phyloP scores from a whole-genome alignment of 192 early-diverging fungal species.

The Rhizophagus clarus region DNA sequence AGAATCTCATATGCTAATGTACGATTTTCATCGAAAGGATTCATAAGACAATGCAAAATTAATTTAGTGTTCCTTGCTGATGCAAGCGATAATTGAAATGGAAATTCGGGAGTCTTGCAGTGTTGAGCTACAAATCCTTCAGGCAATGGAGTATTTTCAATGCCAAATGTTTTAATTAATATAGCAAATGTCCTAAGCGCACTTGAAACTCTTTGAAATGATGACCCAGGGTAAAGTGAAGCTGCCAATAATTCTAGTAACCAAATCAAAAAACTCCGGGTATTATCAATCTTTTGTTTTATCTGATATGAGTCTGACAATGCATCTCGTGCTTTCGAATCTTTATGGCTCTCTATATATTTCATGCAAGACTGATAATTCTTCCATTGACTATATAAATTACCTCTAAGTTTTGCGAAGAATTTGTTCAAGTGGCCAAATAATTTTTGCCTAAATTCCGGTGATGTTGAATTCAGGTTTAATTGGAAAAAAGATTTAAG shows the following conservation, averaged over 20 bases:
- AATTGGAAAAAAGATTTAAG: conserved; percentile 68
- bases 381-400: conserved; percentile 45
- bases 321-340: conserved; percentile 33
- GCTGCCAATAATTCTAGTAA: conserved; percentile 56
- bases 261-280: conserved; percentile 62
- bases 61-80: conserved; percentile 50
- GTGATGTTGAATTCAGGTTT: conserved; percentile 71
- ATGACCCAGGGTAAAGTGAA: conserved; percentile 74
- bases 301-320: conserved; percentile 28
- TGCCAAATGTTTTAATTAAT: conserved; percentile 57
- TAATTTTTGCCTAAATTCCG: conserved; percentile 83
- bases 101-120: conserved; percentile 48
- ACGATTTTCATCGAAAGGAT: conserved; percentile 79
- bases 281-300: conserved; percentile 45
- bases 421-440: conserved; percentile 61
- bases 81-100: conserved; percentile 55
- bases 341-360: conserved; percentile 35
- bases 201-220: conserved; percentile 69
- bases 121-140: conserved; percentile 47
- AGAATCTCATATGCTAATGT: conserved; percentile 72
- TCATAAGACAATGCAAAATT: conserved; percentile 63
- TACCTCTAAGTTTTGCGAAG: conserved; percentile 61
- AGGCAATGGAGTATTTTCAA: conserved; percentile 49
- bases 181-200: conserved; percentile 57
- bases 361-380: conserved; percentile 36